Percentiles rank a stretch among this genome's conserved stretches.
Evolutionary conservation across 2,329 filamentous ascomycete species (phyloP).

Genomic region (Trematosphaeria pertusa): DNA sequence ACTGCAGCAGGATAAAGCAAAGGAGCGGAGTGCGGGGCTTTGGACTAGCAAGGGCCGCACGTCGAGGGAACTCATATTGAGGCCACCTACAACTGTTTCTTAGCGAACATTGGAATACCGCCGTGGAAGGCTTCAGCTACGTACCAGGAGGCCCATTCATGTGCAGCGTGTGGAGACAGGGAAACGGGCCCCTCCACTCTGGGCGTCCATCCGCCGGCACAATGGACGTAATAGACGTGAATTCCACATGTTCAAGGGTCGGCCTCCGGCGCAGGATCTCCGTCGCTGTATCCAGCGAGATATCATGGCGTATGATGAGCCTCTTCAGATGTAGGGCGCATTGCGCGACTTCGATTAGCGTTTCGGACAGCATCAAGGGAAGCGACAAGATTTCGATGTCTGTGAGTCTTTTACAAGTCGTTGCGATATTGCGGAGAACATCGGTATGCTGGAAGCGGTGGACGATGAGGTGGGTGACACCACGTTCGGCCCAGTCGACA

Average conservation of each 20-base stretch:
- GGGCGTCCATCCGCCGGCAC: too few species aligned
- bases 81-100: too few species aligned
- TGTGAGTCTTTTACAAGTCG: slow-evolving; percentile 44
- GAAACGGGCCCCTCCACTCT: slow-evolving; percentile 34
- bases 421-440: slow-evolving; percentile 49
- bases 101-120: too few species aligned
- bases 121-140: slow-evolving; percentile 2
- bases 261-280: slow-evolving; percentile 37
- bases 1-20: too few species aligned
- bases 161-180: slow-evolving; percentile 30
- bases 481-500: slow-evolving; percentile 48
- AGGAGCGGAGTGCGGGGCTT: background rate
- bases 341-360: slow-evolving; percentile 39
- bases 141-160: slow-evolving; percentile 10
- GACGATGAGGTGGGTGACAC: slow-evolving; percentile 41
- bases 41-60: background rate
- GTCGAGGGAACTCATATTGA: too few species aligned
- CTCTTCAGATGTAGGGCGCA: slow-evolving; percentile 32
- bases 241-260: slow-evolving; percentile 33
- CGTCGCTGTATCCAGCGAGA: slow-evolving; percentile 33
- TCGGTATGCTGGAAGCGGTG: slow-evolving; percentile 50
- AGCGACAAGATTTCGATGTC: slow-evolving; percentile 41
- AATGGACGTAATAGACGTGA: too few species aligned
- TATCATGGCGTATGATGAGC: slow-evolving; percentile 30
- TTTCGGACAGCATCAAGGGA: slow-evolving; percentile 30